phyloP scores from a whole-genome alignment of 2,329 filamentous ascomycete genomes.

The Penicillium sp. region DNA sequence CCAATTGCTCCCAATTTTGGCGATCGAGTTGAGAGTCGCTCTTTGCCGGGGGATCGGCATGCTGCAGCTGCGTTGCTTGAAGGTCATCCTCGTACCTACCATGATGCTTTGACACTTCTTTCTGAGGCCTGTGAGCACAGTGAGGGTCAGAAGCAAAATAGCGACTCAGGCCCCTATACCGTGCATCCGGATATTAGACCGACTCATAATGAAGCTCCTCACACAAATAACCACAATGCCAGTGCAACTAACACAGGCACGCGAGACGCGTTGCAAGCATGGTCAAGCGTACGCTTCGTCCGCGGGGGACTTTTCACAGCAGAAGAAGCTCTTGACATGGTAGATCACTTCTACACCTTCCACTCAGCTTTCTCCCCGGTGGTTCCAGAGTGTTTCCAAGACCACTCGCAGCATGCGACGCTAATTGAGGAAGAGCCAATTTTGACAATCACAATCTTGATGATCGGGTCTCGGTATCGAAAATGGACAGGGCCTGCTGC shows the following conservation, averaged over 20 bases:
- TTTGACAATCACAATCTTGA: slow-evolving; percentile 78
- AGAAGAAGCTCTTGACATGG: slow-evolving; percentile 80
- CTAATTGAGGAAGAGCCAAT: slow-evolving; percentile 83
- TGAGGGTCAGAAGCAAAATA: background rate
- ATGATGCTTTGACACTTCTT: slow-evolving; percentile 16
- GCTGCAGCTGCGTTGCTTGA: slow-evolving; percentile 13
- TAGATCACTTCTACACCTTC: slow-evolving; percentile 87
- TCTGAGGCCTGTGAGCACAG: slow-evolving; percentile 10
- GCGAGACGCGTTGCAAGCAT: slow-evolving; percentile 70
- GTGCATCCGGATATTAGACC: background rate
- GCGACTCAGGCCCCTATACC: background rate
- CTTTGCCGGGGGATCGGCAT: slow-evolving; percentile 2
- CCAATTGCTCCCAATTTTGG: background rate
- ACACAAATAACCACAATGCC: background rate
- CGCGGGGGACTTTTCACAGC: slow-evolving; percentile 90
- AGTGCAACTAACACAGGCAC: background rate
- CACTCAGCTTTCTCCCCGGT: slow-evolving; percentile 84
- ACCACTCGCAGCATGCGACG: slow-evolving; percentile 70
- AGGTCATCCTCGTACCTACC: slow-evolving; percentile 15
- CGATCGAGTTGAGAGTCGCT: background rate
- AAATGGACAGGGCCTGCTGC: slow-evolving; percentile 72
- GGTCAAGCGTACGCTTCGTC: slow-evolving; percentile 85
- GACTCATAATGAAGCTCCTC: background rate
- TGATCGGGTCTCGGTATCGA: slow-evolving; percentile 79
- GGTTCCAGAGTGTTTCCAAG: slow-evolving; percentile 77